A percentile compares a stretch with the other conserved stretches of the same genome.
phyloP scores from a whole-genome alignment of 768 basidiomycete species.

The Cystoderma amianthinum region DNA sequence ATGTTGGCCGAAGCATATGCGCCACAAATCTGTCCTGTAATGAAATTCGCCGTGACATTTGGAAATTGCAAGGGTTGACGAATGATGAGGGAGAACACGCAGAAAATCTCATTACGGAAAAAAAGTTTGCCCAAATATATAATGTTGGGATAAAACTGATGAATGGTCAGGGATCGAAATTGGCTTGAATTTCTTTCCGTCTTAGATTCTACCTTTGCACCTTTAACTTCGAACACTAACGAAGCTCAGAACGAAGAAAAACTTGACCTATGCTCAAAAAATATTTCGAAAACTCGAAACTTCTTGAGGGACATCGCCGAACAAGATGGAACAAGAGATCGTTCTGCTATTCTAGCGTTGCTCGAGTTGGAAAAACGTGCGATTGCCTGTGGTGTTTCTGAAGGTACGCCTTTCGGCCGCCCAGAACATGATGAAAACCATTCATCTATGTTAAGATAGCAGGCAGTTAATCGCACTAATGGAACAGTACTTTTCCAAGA shows the following conservation, averaged over 20 bases:
- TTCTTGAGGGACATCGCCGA: slow-evolving; percentile 53
- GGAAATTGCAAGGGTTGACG: slow-evolving; percentile 45
- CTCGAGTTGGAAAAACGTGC: slow-evolving; percentile 71
- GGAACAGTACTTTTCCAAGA: slow-evolving; percentile 59
- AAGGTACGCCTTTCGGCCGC: slow-evolving; percentile 30
- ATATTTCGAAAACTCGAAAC: slow-evolving; percentile 34
- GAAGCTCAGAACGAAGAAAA: slow-evolving; percentile 15
- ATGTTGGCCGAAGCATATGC: slow-evolving; percentile 62
- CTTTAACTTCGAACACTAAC: slow-evolving; percentile 11
- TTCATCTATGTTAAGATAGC: no score
- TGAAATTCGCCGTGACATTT: slow-evolving; percentile 69
- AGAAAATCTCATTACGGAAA: slow-evolving; percentile 48
- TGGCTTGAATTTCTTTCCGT: slow-evolving; percentile 81
- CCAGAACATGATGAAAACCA: background rate
- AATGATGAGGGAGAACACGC: slow-evolving; percentile 60
- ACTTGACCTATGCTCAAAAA: slow-evolving; percentile 20
- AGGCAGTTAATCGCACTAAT: slow-evolving; percentile 39
- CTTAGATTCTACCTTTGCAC: slow-evolving; percentile 56
- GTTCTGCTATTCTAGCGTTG: slow-evolving; percentile 67
- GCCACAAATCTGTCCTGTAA: slow-evolving; percentile 67
- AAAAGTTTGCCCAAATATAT: slow-evolving; percentile 38
- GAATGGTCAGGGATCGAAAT: slow-evolving; percentile 58
- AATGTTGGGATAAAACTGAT: slow-evolving; percentile 2
- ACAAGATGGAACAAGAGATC: slow-evolving; percentile 63
- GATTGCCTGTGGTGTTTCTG: slow-evolving; percentile 35